These are phyloP conservation scores for Neonectria magnoliae DNA, from an alignment of 2,329 filamentous ascomycete species.

Conservation along the genomic window DNA sequence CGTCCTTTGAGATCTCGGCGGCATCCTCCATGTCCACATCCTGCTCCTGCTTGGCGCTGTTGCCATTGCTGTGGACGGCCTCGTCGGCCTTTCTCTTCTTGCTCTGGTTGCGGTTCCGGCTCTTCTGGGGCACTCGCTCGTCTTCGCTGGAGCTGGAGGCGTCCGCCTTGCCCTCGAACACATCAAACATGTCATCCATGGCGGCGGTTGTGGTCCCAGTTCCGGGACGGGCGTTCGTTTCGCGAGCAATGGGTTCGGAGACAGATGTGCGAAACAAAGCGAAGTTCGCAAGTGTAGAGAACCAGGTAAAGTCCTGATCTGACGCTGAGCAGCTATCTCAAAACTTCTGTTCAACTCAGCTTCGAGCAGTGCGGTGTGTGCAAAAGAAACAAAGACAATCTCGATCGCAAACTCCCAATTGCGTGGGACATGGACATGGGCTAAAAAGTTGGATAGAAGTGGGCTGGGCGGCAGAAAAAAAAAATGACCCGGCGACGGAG, in stretches of 20 bases:
- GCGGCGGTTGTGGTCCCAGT: slow-evolving; percentile 32
- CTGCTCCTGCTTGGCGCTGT: slow-evolving; percentile 27
- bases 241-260: slow-evolving; percentile 13
- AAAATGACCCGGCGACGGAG: slow-evolving; percentile 33
- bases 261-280: not conserved
- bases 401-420: slow-evolving; percentile 34
- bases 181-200: slow-evolving; percentile 85
- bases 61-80: slow-evolving; percentile 62
- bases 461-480: slow-evolving; percentile 44
- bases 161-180: slow-evolving; percentile 74
- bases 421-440: slow-evolving; percentile 32
- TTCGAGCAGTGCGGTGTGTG: slow-evolving; percentile 19
- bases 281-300: not conserved
- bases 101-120: slow-evolving; percentile 67
- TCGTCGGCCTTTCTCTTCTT: slow-evolving; percentile 92
- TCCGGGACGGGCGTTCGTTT: slow-evolving; percentile 17
- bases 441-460: slow-evolving; percentile 42
- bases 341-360: slow-evolving; percentile 3
- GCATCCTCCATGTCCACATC: slow-evolving; percentile 53
- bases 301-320: not conserved
- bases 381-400: slow-evolving; percentile 31
- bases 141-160: slow-evolving; percentile 55
- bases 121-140: slow-evolving; percentile 57
- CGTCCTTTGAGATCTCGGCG: slow-evolving; percentile 52
- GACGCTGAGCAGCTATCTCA: not conserved